Conservation (phyloP, 1,139 yeast genomes). For the Suhomyces yuchorum region DNA sequence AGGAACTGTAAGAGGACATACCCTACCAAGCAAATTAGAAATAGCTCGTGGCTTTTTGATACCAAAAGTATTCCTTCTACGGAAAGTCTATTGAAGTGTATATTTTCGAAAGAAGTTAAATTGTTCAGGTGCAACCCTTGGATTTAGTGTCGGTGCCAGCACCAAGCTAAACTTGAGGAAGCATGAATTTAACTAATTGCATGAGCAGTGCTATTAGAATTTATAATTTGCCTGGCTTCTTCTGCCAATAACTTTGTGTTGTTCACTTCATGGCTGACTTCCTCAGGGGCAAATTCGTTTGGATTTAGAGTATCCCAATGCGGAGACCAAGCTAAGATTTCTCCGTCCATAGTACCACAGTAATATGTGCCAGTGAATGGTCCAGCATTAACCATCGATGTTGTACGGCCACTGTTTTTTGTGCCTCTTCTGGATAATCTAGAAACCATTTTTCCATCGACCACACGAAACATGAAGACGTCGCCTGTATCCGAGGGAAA, state of each 20-base stretch:
- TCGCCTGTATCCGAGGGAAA: conserved; percentile 84
- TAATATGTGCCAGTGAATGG: conserved; percentile 45
- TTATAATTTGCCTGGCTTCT: conserved; percentile 15
- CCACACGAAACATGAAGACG: conserved; percentile 60
- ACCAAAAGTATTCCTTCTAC: too few relatives aligned
- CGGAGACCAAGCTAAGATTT: conserved; percentile 55
- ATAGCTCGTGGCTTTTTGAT: too few relatives aligned
- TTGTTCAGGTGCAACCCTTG: neutral
- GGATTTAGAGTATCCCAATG: conserved; percentile 24
- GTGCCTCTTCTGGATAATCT: conserved; percentile 47
- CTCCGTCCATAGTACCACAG: conserved; percentile 63
- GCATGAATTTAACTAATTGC: neutral
- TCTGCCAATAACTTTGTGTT: conserved; percentile 8
- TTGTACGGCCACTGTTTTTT: conserved; percentile 40
- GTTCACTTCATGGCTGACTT: conserved; percentile 1
- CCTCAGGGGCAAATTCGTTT: conserved; percentile 10
- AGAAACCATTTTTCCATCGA: conserved; percentile 64
- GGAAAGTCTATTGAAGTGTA: too few relatives aligned
- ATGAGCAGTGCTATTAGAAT: neutral
- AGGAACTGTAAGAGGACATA: too few relatives aligned
- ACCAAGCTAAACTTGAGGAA: neutral
- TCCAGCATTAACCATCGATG: conserved; percentile 54
- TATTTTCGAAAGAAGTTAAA: too few relatives aligned
- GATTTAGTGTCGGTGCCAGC: neutral
- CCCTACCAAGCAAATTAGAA: too few relatives aligned